These are phyloP conservation scores for Tylopilus rubrobrunneus DNA, from an alignment of 768 basidiomycete genomes.

Conservation along the genomic window DNA sequence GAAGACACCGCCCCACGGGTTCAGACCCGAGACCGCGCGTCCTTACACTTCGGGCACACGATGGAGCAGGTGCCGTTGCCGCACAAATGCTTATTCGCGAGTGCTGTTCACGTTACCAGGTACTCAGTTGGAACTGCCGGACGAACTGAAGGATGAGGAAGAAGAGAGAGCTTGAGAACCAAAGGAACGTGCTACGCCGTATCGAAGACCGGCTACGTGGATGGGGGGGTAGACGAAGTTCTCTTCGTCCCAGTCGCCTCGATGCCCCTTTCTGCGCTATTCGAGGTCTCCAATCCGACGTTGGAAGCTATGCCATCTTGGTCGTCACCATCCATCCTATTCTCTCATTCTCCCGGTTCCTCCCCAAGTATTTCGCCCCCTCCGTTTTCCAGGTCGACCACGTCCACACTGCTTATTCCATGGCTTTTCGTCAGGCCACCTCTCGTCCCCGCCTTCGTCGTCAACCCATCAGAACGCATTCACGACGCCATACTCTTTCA, in stretches of 20 bases:
- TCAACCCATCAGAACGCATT: slow-evolving; percentile 25
- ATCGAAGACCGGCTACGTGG: slow-evolving; percentile 53
- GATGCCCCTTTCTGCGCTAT: slow-evolving; percentile 20
- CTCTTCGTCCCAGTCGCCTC: slow-evolving; percentile 47
- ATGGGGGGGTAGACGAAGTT: slow-evolving; percentile 78
- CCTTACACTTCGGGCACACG: slow-evolving; percentile 73
- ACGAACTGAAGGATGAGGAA: slow-evolving; percentile 31
- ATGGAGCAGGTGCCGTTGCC: slow-evolving; percentile 71
- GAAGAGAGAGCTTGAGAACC: slow-evolving; percentile 36
- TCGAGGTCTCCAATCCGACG: slow-evolving; percentile 18
- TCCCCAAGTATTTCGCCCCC: slow-evolving; percentile 32
- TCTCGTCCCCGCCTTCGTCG: slow-evolving; percentile 25
- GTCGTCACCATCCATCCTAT: slow-evolving; percentile 25
- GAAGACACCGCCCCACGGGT: slow-evolving; percentile 8
- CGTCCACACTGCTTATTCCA: slow-evolving; percentile 30
- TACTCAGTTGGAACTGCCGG: slow-evolving; percentile 34
- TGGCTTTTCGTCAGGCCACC: slow-evolving; percentile 20
- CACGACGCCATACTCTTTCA: slow-evolving; percentile 28
- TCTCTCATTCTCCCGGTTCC: slow-evolving; percentile 26
- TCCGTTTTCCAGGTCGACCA: slow-evolving; percentile 30
- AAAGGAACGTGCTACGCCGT: slow-evolving; percentile 38
- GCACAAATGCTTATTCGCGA: slow-evolving; percentile 63
- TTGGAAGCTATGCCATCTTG: slow-evolving; percentile 18
- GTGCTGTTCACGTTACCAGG: slow-evolving; percentile 31
- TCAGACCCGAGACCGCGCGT: slow-evolving; percentile 32